Evolutionary conservation across 345 rosid genomes (phyloP), one percentile per base, ranked within the genome.

Genomic region (Ricinus communis): DNA sequence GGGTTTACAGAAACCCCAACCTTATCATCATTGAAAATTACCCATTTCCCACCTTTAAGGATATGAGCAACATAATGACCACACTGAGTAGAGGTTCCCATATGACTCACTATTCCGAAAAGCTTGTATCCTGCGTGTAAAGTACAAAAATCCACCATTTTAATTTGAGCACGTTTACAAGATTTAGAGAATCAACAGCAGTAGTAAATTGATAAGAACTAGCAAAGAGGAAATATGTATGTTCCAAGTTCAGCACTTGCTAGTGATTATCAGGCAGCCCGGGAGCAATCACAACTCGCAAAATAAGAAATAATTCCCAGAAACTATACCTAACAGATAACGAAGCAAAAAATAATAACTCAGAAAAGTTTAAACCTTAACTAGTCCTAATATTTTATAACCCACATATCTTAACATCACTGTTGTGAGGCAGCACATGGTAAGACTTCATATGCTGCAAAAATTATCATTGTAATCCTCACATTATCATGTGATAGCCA

Each of bases 51-150:
- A 62, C 91, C 90, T 81, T 96, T 93, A 27, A 81, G 53, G 28
- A 96, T 82, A 82, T 96, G 99, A 18, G 99, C 98, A 1, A 93
- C 99, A 22, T 96, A 93, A 76, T 96, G 99, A 2, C 97, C 98
- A 47, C 97, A 93, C 54, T 89, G 98, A 3, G 96, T 87, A 18
- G 97, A 96, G 55, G 97, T 93, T 75, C 98, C 98, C 8, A 96
- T 96, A 77, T 96, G 99, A 74, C 97, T 90, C 71, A 96, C 94
- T 66, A 96, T 80, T 41, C 99, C 99, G 13, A 90, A 85, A 60
- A 96, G 91, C 72, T 78, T 83, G 86, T 96, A 96, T 76, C 80
- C 98, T 96, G 91, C 86, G 76, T n/a, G n/a, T 60, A 64, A 50
- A 41, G 22, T 50, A 53, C 47, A 12, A 43, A 4, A 19, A 58